These are phyloP conservation scores for Aspergillus hancockii DNA, from an alignment of 495 filamentous ascomycete genomes.

Conservation along the genomic window DNA sequence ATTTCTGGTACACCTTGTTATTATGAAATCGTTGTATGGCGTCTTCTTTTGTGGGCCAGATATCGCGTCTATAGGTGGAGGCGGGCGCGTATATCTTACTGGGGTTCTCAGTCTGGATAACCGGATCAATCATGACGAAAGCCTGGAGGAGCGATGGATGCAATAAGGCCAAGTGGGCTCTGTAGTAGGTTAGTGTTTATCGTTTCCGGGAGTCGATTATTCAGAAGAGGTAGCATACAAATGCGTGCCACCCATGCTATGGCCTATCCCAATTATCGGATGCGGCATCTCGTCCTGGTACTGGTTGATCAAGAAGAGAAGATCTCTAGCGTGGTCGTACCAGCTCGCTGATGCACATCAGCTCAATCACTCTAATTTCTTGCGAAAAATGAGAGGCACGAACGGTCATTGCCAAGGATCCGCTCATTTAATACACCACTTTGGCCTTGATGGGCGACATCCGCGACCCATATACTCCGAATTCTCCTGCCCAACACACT, in stretches of 20 bases:
- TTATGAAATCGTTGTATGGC: slow-evolving; percentile 52
- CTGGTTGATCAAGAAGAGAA: slow-evolving; percentile 69
- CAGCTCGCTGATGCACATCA: slow-evolving; percentile 39
- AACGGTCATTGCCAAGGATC: slow-evolving; percentile 68
- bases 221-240: slow-evolving; percentile 41
- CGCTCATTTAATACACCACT: slow-evolving; percentile 66
- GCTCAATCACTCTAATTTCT: too few relatives aligned
- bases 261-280: slow-evolving; percentile 75
- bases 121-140: slow-evolving; percentile 71
- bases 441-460: slow-evolving; percentile 66
- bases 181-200: too few relatives aligned
- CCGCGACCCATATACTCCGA: slow-evolving; percentile 72
- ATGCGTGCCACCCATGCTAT: slow-evolving; percentile 71
- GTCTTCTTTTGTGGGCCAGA: slow-evolving; percentile 55
- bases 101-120: slow-evolving; percentile 47
- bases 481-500: slow-evolving; percentile 44
- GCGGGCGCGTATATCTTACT: slow-evolving; percentile 17
- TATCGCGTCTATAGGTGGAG: slow-evolving; percentile 55
- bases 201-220: too few relatives aligned
- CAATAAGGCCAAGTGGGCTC: slow-evolving; percentile 54
- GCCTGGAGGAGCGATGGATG: slow-evolving; percentile 72
- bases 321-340: slow-evolving; percentile 73
- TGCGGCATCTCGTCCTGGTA: slow-evolving; percentile 69
- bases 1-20: slow-evolving; percentile 56
- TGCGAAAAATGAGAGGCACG: too few relatives aligned